Conservation (phyloP, 2,329 filamentous ascomycete genomes). For the Purpureocillium lavendulum region DNA sequence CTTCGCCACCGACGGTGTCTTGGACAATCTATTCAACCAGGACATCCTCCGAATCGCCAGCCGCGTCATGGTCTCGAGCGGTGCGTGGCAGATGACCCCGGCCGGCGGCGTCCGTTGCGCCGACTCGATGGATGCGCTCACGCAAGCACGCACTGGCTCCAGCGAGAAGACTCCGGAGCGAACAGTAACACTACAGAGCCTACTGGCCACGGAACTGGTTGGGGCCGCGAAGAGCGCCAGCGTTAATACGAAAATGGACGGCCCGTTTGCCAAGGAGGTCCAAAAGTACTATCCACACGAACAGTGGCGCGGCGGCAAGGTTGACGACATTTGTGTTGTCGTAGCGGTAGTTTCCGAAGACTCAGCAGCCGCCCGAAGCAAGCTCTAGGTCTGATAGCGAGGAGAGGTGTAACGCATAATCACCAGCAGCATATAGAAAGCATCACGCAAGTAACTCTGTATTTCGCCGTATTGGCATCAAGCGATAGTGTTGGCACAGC, state of each 20-base stretch:
- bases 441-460: background rate
- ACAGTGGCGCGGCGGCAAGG: constrained; percentile 83
- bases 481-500: background rate
- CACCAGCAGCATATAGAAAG: too few species aligned
- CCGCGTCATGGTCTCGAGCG: constrained; percentile 61
- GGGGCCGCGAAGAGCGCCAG: constrained; percentile 79
- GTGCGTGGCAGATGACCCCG: constrained; percentile 62
- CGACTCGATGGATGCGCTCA: constrained; percentile 44
- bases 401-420: constrained; percentile 1
- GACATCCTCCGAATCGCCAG: constrained; percentile 79
- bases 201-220: constrained; percentile 72
- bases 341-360: constrained; percentile 70
- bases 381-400: constrained; percentile 22
- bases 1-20: constrained; percentile 89
- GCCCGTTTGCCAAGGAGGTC: constrained; percentile 91
- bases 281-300: constrained; percentile 81
- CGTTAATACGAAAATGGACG: constrained; percentile 71
- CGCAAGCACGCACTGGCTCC: constrained; percentile 17
- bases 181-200: constrained; percentile 58
- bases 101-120: constrained; percentile 55
- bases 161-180: constrained; percentile 14
- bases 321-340: constrained; percentile 90
- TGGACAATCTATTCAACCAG: constrained; percentile 90
- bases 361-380: constrained; percentile 17
- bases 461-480: background rate